Evolutionary conservation across 177 flowering plant genomes (phyloP), one percentile per base, ranked within the genome.

Genomic region (Vitis hybrid): DNA sequence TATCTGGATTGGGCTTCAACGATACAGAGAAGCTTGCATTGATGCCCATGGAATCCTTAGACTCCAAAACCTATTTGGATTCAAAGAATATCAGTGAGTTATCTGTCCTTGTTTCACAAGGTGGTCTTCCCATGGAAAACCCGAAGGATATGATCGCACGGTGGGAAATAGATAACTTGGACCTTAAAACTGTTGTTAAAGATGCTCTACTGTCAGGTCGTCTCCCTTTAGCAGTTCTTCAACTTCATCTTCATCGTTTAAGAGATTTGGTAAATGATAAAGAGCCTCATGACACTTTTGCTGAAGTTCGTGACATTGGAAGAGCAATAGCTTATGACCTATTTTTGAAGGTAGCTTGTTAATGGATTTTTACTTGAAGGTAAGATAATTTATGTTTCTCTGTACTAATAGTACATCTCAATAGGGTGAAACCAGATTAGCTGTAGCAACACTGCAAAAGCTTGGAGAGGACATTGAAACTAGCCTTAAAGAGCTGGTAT

Each of bases 221-320:
- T 70, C 89, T 96, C 53, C 99, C 99, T 68, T 79, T 96, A 71
- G 99, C 99, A 31, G 99, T 96, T 66, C 98, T 96, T 79, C 94
- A 92, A 62, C 70, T 96, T 69, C 99, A 96, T 79, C 90, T 96
- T 81, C 89, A 87, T 70, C 91, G 75, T 68, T 78, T 77, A 67
- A 81, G 70, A 71, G 89, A 87, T 71, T 62, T 81, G 66, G 70
- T 62, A 10, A 48, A 77, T 60, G 87, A 84, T 11, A 74, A 82
- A 75, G 93, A 85, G 72, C 78, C 86, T 74, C 84, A 73, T 72
- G 99, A 96, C 80, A 82, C 89, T 48, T 96, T 96, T 65, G 76
- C 69, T 72, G 95, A 92, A 90, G 91, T 96, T 77, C 90, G 90
- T 73, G 89, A 86, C 65, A 84, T 90, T 80, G 99, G 98, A 75